Evolutionary conservation across 2,329 filamentous ascomycete species (phyloP).

Genomic region (Microdochium trichocladiopsis): DNA sequence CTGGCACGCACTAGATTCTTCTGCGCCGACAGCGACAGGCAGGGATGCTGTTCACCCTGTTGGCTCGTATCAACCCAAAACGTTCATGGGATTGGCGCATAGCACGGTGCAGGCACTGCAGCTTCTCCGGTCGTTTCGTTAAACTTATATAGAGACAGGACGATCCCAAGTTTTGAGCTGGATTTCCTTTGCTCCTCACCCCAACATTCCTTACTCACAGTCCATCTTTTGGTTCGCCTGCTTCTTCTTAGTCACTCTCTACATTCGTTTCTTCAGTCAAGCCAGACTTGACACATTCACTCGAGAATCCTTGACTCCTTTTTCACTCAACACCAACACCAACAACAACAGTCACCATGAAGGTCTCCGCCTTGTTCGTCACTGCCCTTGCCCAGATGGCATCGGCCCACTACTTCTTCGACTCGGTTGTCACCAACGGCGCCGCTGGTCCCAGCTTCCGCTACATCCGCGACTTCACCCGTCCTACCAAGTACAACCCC

Average conservation of each 20-base stretch:
- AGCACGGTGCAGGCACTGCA: no score
- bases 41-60: background rate
- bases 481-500: slow-evolving; percentile 14
- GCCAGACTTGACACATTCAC: background rate
- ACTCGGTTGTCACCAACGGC: slow-evolving; percentile 14
- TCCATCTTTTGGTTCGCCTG: background rate
- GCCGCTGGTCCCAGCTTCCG: slow-evolving; percentile 7
- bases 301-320: background rate
- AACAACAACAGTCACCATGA: slow-evolving; percentile 7
- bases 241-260: background rate
- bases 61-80: background rate
- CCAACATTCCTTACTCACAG: background rate
- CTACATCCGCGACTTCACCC: slow-evolving; percentile 17
- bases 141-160: no score
- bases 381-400: slow-evolving; percentile 12
- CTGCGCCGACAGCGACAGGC: no score
- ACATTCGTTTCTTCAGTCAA: background rate
- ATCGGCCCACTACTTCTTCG: slow-evolving; percentile 21
- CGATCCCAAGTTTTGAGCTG: no score
- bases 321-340: background rate
- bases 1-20: no score
- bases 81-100: no score
- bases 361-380: slow-evolving; percentile 8
- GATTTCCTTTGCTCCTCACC: background rate
- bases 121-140: no score